Evolutionary conservation across 225 moss, liverwort and hornwort genomes (phyloP).

Genomic region (Bryoerythrophyllum caledonicum): DNA sequence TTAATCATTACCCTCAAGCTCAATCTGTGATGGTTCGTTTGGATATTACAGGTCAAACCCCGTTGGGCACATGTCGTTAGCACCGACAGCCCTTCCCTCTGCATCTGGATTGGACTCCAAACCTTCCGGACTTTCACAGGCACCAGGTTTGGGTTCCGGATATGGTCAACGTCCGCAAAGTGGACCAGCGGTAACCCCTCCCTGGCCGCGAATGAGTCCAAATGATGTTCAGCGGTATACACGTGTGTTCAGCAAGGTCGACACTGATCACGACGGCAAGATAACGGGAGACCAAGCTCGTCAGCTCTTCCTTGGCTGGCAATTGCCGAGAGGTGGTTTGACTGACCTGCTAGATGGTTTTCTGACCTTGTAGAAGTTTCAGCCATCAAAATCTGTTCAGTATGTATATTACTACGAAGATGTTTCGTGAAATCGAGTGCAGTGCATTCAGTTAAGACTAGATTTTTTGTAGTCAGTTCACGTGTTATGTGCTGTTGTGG

Average conservation of each 20-base stretch:
- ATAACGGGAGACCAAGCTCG: slow-evolving; percentile 94
- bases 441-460: slow-evolving; percentile 3
- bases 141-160: slow-evolving; percentile 51
- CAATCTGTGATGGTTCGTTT: slow-evolving; percentile 6
- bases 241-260: slow-evolving; percentile 82
- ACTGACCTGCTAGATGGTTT: slow-evolving; percentile 4
- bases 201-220: slow-evolving; percentile 90
- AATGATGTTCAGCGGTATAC: slow-evolving; percentile 88
- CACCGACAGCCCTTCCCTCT: slow-evolving; percentile 49
- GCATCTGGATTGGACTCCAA: slow-evolving; percentile 31
- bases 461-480: slow-evolving; percentile 6
- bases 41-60: slow-evolving; percentile 51
- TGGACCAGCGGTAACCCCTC: slow-evolving; percentile 41
- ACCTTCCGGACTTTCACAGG: slow-evolving; percentile 37
- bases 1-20: slow-evolving; percentile 5
- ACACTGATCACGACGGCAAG: slow-evolving; percentile 93
- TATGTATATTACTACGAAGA: slow-evolving; percentile 14
- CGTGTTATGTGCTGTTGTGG: slow-evolving; percentile 17
- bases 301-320: slow-evolving; percentile 89
- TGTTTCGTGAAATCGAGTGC: slow-evolving; percentile 10
- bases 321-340: slow-evolving; percentile 80
- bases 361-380: slow-evolving; percentile 21
- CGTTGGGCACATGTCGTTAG: slow-evolving; percentile 42
- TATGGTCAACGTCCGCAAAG: slow-evolving; percentile 43
- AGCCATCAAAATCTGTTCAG: slow-evolving; percentile 7